Percentiles rank a stretch among this genome's conserved stretches.
Conservation (phyloP, 2,329 filamentous ascomycete genomes). For the Coniochaeta pulveracea region DNA sequence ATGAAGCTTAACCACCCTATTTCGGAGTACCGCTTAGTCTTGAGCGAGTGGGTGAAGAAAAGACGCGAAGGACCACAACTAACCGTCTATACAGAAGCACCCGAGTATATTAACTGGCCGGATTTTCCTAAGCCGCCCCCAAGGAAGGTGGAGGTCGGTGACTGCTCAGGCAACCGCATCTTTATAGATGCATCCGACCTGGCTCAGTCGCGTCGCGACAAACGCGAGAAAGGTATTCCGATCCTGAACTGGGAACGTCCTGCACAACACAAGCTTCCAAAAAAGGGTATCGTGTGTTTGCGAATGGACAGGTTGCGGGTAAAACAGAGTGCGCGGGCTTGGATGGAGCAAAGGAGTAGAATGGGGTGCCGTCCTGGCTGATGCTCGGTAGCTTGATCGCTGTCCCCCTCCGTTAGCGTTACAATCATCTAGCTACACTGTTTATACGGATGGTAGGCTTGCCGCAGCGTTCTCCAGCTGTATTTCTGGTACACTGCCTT, state of each 20-base stretch:
- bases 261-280: background rate
- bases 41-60: background rate
- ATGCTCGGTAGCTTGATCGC: too few species aligned
- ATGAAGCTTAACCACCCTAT: conserved; percentile 16
- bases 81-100: conserved; percentile 2
- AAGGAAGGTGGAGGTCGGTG: background rate
- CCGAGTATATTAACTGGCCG: conserved; percentile 6
- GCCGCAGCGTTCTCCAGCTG: too few species aligned
- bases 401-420: too few species aligned
- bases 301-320: background rate
- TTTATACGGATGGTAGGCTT: too few species aligned
- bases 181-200: background rate
- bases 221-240: background rate
- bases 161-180: background rate
- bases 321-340: too few species aligned
- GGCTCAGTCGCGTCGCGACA: background rate
- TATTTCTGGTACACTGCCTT: too few species aligned
- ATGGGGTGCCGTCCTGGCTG: too few species aligned
- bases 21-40: conserved; percentile 2
- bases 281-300: conserved; percentile 1
- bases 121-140: background rate
- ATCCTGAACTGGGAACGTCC: conserved; percentile 2
- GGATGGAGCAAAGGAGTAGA: too few species aligned
- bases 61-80: conserved; percentile 1
- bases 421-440: too few species aligned